Evolutionary conservation across 495 filamentous ascomycete species (phyloP).

Genomic region (Choiromyces venosus): DNA sequence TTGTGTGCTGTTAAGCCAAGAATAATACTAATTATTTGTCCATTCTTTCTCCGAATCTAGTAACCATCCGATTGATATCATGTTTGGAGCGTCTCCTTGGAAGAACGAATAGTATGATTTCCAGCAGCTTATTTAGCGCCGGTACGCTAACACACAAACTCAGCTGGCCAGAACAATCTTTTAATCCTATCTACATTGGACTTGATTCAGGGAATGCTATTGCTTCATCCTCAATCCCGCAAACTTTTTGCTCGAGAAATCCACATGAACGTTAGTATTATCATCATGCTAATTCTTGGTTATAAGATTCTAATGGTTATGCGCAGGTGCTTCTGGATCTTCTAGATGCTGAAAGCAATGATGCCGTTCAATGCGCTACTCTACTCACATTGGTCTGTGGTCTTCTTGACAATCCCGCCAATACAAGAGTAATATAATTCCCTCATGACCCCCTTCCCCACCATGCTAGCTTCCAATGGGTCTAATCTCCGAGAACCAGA

Average conservation of each 20-base stretch:
- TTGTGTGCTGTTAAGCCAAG: background rate
- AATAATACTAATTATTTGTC: constrained; percentile 11
- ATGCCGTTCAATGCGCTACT: constrained; percentile 81
- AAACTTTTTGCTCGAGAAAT: constrained; percentile 80
- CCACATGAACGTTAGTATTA: constrained; percentile 74
- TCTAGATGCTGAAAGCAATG: constrained; percentile 85
- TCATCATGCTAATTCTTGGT: background rate
- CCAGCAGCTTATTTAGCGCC: background rate
- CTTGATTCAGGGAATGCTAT: constrained; percentile 80
- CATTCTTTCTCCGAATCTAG: constrained; percentile 42
- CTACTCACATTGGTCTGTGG: constrained; percentile 85
- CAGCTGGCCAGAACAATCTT: constrained; percentile 75
- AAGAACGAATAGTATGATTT: constrained; percentile 55
- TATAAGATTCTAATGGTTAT: background rate
- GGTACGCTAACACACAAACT: constrained; percentile 12
- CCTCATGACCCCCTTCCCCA: background rate
- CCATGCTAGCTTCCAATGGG: background rate
- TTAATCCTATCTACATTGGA: constrained; percentile 84
- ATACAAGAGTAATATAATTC: constrained; percentile 55
- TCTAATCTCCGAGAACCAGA: constrained; percentile 37
- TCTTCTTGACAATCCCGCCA: constrained; percentile 72
- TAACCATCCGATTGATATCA: constrained; percentile 75
- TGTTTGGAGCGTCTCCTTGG: constrained; percentile 85
- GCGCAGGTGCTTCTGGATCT: constrained; percentile 78
- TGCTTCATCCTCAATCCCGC: constrained; percentile 90